A percentile compares a stretch with the other conserved stretches of the same genome.
phyloP scores from a whole-genome alignment of 495 filamentous ascomycete genomes.

The Podospora australis region DNA sequence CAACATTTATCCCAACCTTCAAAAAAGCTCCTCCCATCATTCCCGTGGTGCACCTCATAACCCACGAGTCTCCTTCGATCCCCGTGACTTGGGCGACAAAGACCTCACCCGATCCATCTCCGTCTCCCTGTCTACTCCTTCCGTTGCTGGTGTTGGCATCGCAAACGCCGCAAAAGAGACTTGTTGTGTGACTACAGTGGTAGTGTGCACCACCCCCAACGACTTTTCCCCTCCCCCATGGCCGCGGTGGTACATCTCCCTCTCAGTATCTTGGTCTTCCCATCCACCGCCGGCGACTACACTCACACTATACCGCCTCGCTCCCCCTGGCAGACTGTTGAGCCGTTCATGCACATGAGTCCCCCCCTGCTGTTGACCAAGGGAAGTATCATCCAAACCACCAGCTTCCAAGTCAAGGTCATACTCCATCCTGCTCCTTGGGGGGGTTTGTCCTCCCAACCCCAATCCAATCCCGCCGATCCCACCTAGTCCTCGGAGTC shows the following conservation, averaged over 20 bases:
- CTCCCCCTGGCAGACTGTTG: neutral
- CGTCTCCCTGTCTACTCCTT: too few relatives aligned
- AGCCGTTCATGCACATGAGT: neutral
- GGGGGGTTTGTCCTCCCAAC: neutral
- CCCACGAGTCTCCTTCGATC: too few relatives aligned
- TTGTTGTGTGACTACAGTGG: constrained; percentile 10
- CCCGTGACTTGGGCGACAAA: too few relatives aligned
- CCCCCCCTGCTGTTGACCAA: too few relatives aligned
- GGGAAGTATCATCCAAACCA: constrained; percentile 2
- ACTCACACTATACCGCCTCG: constrained; percentile 5
- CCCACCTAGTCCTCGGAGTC: neutral
- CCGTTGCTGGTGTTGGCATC: too few relatives aligned
- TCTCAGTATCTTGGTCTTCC: neutral
- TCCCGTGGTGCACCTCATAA: too few relatives aligned
- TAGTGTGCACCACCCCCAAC: constrained; percentile 5
- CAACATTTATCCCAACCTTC: too few relatives aligned
- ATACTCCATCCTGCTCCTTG: neutral
- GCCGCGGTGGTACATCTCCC: neutral
- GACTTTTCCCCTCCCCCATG: neutral
- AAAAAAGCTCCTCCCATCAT: too few relatives aligned
- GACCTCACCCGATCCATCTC: too few relatives aligned
- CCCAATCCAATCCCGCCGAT: neutral
- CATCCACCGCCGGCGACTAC: constrained; percentile 5
- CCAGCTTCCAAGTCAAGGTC: constrained; percentile 9
- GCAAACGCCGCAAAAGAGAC: constrained; percentile 6